A percentile compares a stretch with the other conserved stretches of the same genome.
Evolutionary conservation across 148 eudicot genomes (phyloP).

Genomic region (Vaccinium macrocarpon): DNA sequence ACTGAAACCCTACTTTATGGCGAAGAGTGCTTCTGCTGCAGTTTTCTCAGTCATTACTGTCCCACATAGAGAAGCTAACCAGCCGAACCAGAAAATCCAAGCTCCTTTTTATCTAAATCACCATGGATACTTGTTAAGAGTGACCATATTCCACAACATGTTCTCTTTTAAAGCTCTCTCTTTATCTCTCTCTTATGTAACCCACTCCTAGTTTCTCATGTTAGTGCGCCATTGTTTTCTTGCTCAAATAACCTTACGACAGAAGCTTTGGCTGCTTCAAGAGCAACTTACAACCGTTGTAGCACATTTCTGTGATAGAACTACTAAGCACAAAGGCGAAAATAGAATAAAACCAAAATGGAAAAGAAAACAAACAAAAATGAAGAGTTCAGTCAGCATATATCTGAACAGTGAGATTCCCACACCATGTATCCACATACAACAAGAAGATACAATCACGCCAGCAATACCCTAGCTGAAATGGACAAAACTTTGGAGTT

Average conservation of each 20-base stretch:
- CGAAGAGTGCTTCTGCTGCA: not conserved
- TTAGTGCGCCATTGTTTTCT: not conserved
- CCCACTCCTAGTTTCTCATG: constrained; percentile 1
- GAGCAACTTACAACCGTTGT: not conserved
- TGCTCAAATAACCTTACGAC: not conserved
- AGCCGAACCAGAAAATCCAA: not conserved
- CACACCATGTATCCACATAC: not conserved
- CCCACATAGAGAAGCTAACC: not conserved
- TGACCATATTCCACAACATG: not conserved
- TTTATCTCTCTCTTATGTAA: not conserved
- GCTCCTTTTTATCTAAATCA: not conserved
- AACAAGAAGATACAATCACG: not conserved
- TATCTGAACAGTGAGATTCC: not conserved
- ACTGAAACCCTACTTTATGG: too few relatives aligned
- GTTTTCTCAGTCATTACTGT: not conserved
- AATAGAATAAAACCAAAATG: not conserved
- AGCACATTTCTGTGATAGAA: not conserved
- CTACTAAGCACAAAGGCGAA: not conserved
- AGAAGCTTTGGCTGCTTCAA: not conserved
- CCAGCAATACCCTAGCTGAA: not conserved
- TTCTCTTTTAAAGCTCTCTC: not conserved
- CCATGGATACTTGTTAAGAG: not conserved
- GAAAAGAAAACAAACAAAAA: not conserved
- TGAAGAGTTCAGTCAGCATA: not conserved
- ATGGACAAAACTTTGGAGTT: not conserved